Base-by-base conservation (phyloP, 2,329 filamentous ascomycete genomes). In the Trichoderma hamatum region DNA sequence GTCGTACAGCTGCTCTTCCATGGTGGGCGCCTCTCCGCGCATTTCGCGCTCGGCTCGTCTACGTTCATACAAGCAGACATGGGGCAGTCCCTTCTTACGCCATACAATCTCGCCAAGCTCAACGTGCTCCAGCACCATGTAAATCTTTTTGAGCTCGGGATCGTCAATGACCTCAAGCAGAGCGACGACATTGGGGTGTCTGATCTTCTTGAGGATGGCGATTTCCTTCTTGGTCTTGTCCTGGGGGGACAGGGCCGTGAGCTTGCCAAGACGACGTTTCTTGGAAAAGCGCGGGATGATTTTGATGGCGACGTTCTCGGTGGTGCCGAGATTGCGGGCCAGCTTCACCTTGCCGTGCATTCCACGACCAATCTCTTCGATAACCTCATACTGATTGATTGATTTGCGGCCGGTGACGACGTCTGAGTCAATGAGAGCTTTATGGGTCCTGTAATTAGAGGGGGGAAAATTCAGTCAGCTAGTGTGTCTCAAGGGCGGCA, bases 301-400 rank as follows among this genome's bases (percentile, higher is more conserved):
- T 83, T 99, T 99, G 85, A 99, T 97, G 68, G 96, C 96, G 4
- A 99, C 95, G 77, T 91, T 90, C 65, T 92, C 90, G 71, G 87
- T 86, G 1, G 88, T 94, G 68, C 90, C 84, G 56, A 93, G 84
- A 77, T 96, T 94, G 66, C 93, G 89, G 59, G 94, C 96, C 59
- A 97, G 86, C 82, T 99, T 99, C 76, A 99, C 96, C 82, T 98
- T 99, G 76, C 96, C 96, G 78, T 99, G 96, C 75, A 97, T 93
- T 62, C 96, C 96, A 70, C 96, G 91, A 67, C 96, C 96, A 66
- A 99, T 92, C 81, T 99, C 96, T 79, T 97, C 92, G 72, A 98
- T 91, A 74, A 99, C 93, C 80, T 97, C 93, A 82, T 99, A 99
- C 77, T 97, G 92, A 76, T 99, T 99, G 84, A 99, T 97, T 65